These are phyloP conservation scores for Conticribra weissflogii DNA, from an alignment of 108 stramenopile genomes.

Conservation along the genomic window DNA sequence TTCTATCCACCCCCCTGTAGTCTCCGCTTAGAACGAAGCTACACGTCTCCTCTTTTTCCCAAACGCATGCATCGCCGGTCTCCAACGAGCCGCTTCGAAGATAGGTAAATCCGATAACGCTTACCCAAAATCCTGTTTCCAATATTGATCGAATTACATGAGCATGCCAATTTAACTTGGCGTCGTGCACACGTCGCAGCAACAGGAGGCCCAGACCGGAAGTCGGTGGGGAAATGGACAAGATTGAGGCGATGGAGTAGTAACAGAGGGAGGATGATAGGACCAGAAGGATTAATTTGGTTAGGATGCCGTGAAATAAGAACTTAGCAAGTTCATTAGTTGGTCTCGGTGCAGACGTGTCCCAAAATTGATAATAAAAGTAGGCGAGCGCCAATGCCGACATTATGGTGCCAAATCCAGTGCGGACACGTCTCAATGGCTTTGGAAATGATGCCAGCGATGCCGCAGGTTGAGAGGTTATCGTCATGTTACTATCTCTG, in stretches of 20 bases:
- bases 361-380: too few species aligned
- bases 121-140: conserved; percentile 18
- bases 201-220: conserved; percentile 20
- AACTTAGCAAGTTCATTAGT: too few species aligned
- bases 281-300: not conserved
- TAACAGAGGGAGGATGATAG: conserved; percentile 11
- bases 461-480: too few species aligned
- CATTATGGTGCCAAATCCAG: too few species aligned
- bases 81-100: conserved; percentile 1
- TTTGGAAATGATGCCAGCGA: too few species aligned
- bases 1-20: not conserved
- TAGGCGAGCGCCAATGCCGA: too few species aligned
- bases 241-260: conserved; percentile 7
- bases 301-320: too few species aligned
- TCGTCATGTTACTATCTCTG: too few species aligned
- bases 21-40: not conserved
- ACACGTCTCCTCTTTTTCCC: not conserved
- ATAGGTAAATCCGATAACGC: conserved; percentile 4
- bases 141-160: conserved; percentile 17
- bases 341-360: too few species aligned
- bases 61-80: too few species aligned
- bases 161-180: conserved; percentile 20
- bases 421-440: too few species aligned
- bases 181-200: conserved; percentile 15
- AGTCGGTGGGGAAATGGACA: conserved; percentile 2